Evolutionary conservation across 2,329 filamentous ascomycete species (phyloP), one percentile per base, ranked within the genome.

Genomic region (Penicillium sp.): DNA sequence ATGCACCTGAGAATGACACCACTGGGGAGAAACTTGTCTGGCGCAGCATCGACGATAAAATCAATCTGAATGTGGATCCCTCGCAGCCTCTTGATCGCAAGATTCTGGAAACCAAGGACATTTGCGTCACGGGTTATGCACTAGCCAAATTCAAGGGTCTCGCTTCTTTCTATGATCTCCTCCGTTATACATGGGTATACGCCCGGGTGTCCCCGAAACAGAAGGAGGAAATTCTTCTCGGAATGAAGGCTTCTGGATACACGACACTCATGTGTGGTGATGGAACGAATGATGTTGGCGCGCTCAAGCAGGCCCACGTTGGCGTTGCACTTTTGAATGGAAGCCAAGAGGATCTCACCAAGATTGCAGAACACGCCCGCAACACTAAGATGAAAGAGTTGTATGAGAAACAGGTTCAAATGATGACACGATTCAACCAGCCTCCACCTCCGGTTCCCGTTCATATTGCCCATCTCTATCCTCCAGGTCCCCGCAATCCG

Each of bases 211-310:
- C 94, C 1, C 94, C 94, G 8, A 97, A 96, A 80, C 94, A 99
- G 69, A 99, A 99, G 79, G 94, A 99, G 74, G 92, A 97, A 55
- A 97, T 99, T 68, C 81, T 99, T n/a, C 83, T 96, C 21, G 94
- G 94, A 38, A 84, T 97, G 60, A 97, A 96, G 77, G 92, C 96
- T 67, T 89, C 91, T 77, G 94, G 94, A 50, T 99, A 99, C 78
- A 97, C 94, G 60, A 99, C 94, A 28, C 83, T 99, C 61, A 99
- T 99, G 94, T 95, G 92, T 66, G 94, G 94, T 74, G 94, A 99
- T 68, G 94, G 94, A 62, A 99, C 94, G 55, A 99, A 99, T 73
- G 94, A 99, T 69, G 94, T 99, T 55, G 94, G 94, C 62, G 94
- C 94, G 46, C 79, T 99, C 68, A 99, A 99, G 80, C 94, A 99